These are phyloP conservation scores for Penicillium vulpinum DNA, from an alignment of 2,329 filamentous ascomycete genomes.

Conservation along the genomic window DNA sequence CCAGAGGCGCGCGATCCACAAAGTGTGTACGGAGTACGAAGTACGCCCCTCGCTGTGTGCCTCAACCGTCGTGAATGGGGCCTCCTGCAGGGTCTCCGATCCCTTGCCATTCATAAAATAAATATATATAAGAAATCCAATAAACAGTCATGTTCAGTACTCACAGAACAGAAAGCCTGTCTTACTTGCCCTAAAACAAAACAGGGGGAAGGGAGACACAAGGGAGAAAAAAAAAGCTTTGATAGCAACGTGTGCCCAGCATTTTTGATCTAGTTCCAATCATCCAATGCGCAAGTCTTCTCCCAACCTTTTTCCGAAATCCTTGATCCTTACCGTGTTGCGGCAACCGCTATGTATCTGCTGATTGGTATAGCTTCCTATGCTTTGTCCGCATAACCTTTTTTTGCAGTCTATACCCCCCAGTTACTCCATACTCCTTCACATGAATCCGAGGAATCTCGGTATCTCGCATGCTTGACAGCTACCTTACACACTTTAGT, in stretches of 20 bases:
- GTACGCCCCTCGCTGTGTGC: constrained; percentile 13
- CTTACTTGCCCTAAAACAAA: neutral
- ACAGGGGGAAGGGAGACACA: neutral
- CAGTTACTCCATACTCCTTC: constrained; percentile 5
- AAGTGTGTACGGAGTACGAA: constrained; percentile 3
- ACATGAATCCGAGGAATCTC: constrained; percentile 20
- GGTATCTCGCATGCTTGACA: constrained; percentile 26
- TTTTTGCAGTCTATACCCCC: neutral
- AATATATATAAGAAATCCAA: neutral
- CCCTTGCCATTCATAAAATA: constrained; percentile 16
- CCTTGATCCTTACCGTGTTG: constrained; percentile 15
- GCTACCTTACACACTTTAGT: constrained; percentile 8
- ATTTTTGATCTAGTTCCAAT: constrained; percentile 4
- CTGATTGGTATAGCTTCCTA: constrained; percentile 13
- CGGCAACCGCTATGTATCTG: neutral
- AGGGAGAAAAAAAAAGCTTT: neutral
- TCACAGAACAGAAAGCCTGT: neutral
- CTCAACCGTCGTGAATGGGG: constrained; percentile 12
- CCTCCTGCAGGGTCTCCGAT: constrained; percentile 21
- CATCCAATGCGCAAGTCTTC: constrained; percentile 14
- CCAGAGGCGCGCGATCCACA: constrained; percentile 7
- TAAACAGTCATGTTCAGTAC: neutral
- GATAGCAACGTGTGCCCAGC: neutral
- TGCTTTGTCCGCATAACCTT: constrained; percentile 6
- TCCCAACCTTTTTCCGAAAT: constrained; percentile 2